These are phyloP conservation scores for Astrothelium subdiscretum DNA, from an alignment of 495 filamentous ascomycete genomes.

Conservation along the genomic window DNA sequence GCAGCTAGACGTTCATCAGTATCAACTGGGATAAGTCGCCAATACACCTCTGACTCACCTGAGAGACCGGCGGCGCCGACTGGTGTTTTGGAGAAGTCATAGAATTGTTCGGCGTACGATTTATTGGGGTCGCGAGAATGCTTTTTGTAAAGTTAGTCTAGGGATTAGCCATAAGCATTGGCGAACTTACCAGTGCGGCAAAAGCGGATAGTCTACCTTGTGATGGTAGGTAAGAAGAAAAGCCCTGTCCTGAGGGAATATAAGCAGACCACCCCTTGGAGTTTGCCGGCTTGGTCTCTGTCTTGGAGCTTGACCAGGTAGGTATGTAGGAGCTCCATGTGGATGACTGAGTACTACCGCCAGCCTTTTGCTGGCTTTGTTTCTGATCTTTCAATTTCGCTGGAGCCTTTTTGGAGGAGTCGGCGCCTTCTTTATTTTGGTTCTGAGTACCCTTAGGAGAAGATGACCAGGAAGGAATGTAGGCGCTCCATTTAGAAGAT, in stretches of 20 bases:
- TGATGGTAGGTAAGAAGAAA: constrained; percentile 25
- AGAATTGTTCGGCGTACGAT: constrained; percentile 29
- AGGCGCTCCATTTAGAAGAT: neutral
- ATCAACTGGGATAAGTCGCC: neutral
- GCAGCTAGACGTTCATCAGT: constrained; percentile 10
- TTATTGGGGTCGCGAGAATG: constrained; percentile 28
- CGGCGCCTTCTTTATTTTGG: constrained; percentile 10
- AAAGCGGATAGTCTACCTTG: constrained; percentile 19
- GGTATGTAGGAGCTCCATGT: constrained; percentile 18
- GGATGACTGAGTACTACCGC: constrained; percentile 6
- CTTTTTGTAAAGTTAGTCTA: constrained; percentile 5
- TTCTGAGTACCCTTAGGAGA: neutral
- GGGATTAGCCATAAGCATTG: neutral
- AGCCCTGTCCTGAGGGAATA: constrained; percentile 26
- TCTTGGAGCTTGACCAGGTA: constrained; percentile 8
- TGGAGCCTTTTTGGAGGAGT: constrained; percentile 2
- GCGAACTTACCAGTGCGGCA: constrained; percentile 9
- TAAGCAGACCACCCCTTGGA: constrained; percentile 27
- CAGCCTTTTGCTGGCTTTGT: constrained; percentile 4
- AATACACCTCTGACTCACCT: constrained; percentile 10
- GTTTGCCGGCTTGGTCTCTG: constrained; percentile 17
- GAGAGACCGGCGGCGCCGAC: constrained; percentile 26
- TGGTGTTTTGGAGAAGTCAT: constrained; percentile 31
- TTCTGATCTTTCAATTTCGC: constrained; percentile 11
- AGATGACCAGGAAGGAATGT: neutral